phyloP scores from a whole-genome alignment of 1,139 yeast species.

The Pichia sp. region DNA sequence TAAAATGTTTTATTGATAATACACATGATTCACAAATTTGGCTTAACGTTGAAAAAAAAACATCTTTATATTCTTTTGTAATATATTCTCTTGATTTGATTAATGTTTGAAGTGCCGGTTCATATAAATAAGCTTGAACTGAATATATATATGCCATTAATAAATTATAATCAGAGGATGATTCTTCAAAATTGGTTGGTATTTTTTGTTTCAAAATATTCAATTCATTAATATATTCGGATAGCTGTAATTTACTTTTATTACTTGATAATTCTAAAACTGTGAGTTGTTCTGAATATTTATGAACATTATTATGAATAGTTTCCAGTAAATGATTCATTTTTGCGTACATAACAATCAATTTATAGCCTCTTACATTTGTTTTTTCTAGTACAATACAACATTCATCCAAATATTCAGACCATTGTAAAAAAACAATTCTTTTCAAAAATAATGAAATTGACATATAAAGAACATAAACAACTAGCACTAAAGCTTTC shows the following conservation, averaged over 20 bases:
- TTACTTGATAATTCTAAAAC: constrained; percentile 24
- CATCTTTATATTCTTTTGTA: constrained; percentile 22
- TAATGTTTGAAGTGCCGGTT: constrained; percentile 34
- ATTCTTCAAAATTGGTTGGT: constrained; percentile 14
- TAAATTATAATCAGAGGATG: constrained; percentile 35
- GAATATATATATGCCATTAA: constrained; percentile 51
- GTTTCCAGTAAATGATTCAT: constrained; percentile 58
- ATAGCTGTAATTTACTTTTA: constrained; percentile 33
- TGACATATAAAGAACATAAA: constrained; percentile 47
- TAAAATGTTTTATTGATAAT: constrained; percentile 46
- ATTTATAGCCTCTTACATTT: constrained; percentile 29
- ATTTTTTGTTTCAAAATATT: constrained; percentile 36
- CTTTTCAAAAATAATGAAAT: constrained; percentile 50
- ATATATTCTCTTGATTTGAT: constrained; percentile 18
- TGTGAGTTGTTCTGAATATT: constrained; percentile 25
- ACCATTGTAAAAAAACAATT: constrained; percentile 49
- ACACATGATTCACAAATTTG: constrained; percentile 54
- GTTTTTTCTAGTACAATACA: constrained; percentile 43
- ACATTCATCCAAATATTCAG: constrained; percentile 58
- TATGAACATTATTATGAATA: constrained; percentile 48
- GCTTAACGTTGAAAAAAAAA: constrained; percentile 37
- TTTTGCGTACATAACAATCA: constrained; percentile 55
- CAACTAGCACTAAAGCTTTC: constrained; percentile 40
- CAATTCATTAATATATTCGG: constrained; percentile 41
- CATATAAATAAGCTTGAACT: constrained; percentile 71